A percentile compares a stretch with the other conserved stretches of the same genome.
Evolutionary conservation across 2,329 filamentous ascomycete species (phyloP).

Genomic region (Pseudogymnoascus sp.): DNA sequence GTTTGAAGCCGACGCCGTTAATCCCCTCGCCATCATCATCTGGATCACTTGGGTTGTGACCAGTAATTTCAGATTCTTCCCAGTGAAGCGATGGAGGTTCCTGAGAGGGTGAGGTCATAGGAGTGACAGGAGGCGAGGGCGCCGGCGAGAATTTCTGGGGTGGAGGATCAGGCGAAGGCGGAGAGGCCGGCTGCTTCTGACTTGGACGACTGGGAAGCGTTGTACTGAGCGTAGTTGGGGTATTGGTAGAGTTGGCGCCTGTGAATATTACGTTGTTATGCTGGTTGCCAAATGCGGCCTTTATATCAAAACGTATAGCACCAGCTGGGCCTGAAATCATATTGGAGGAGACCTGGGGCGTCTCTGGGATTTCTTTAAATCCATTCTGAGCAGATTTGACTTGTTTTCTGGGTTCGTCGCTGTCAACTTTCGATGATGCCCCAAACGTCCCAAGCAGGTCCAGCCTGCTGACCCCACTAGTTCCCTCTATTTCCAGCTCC

Average conservation of each 20-base stretch:
- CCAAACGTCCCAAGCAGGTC: conserved; percentile 15
- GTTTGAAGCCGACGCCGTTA: conserved; percentile 62
- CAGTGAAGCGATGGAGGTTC: conserved; percentile 54
- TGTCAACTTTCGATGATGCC: conserved; percentile 6
- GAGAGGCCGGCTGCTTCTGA: background rate
- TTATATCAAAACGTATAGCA: background rate
- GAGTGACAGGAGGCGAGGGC: background rate
- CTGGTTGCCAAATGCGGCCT: background rate
- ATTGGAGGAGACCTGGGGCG: conserved; percentile 19
- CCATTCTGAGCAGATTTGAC: background rate
- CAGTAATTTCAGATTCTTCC: conserved; percentile 62
- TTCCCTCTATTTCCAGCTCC: conserved; percentile 24
- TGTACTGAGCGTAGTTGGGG: background rate
- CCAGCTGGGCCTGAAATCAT: conserved; percentile 7
- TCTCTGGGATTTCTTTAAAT: conserved; percentile 23
- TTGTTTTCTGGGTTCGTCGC: background rate
- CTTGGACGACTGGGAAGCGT: conserved; percentile 19
- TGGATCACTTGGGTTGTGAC: conserved; percentile 57
- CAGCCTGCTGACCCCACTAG: conserved; percentile 18
- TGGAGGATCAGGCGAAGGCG: conserved; percentile 20
- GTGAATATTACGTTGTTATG: background rate
- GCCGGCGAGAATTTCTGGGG: background rate
- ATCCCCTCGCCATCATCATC: conserved; percentile 63
- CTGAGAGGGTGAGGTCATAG: background rate
- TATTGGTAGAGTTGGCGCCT: background rate